Evolutionary conservation across 2,329 filamentous ascomycete genomes (phyloP).

Genomic region (Cercospora sp.): DNA sequence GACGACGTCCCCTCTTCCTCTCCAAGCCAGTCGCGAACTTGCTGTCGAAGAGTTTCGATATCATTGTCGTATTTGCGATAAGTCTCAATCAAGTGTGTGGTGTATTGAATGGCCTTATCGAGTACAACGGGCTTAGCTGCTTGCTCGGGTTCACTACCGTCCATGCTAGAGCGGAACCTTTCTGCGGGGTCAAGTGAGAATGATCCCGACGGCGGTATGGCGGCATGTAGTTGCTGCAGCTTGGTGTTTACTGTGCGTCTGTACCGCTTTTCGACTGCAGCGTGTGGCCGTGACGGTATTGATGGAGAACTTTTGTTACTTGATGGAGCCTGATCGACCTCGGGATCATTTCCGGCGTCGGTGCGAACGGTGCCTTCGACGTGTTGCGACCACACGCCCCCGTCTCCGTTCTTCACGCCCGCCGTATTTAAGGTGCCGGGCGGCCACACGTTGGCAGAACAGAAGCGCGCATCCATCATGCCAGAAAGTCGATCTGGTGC

Average conservation of each 20-base stretch:
- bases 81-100: conserved; percentile 22
- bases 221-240: conserved; percentile 23
- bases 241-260: conserved; percentile 25
- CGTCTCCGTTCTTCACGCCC: conserved; percentile 1
- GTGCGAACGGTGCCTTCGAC: not conserved
- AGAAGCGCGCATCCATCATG: not conserved
- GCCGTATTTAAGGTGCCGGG: not conserved
- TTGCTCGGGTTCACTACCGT: conserved; percentile 13
- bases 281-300: conserved; percentile 20
- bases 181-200: conserved; percentile 14
- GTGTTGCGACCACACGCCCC: not conserved
- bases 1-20: conserved; percentile 7
- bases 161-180: conserved; percentile 8
- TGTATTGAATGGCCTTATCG: conserved; percentile 27
- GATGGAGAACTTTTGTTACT: conserved; percentile 11
- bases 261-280: conserved; percentile 25
- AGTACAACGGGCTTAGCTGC: conserved; percentile 25
- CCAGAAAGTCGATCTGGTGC: not conserved
- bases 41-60: conserved; percentile 18
- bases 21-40: conserved; percentile 22
- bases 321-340: conserved; percentile 3
- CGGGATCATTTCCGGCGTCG: not conserved
- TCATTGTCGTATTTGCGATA: conserved; percentile 25
- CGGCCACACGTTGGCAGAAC: conserved; percentile 3
- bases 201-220: conserved; percentile 21